Evolutionary conservation across 768 basidiomycete genomes (phyloP), one percentile per base, ranked within the genome.

Genomic region (Neoboletus magnificus): DNA sequence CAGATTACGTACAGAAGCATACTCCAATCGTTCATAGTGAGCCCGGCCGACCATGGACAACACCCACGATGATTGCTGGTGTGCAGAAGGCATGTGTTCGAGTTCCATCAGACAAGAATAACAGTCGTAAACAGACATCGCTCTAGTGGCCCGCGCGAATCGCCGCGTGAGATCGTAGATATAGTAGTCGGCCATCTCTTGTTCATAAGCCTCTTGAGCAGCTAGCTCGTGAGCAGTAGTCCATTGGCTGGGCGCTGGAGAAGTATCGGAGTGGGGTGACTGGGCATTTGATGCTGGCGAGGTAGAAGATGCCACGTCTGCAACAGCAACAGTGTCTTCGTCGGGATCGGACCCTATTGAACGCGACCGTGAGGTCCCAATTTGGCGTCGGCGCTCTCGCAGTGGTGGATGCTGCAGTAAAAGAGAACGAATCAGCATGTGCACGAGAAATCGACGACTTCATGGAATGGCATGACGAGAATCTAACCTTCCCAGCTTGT

Each of bases 21-120:
- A 98, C 66, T 98, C 88, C 57, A 88, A 82, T 70, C 83, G 80
- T 72, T 98, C 97, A 71, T 93, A 97, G 67, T 92, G 87, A 48
- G 91, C 91, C 70, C 85, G 84, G 13, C 90, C 97, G 15, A 89
- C 80, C 79, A 95, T 83, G 18, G 86, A 83, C 64, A 94, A 76
- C 42, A 91, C 88, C 78, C 83, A 88, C 50, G 88, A 79, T 37
- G 87, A 87, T 53, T 82, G 76, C 67, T 89, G 86, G 55, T 96
- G 86, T 49, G 78, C 78, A 54, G 77, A 73, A 29, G 93, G 91
- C 59, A 99, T 74, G 63, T 79, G 77, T 67, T 90, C 88, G 44
- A 98, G 75, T 67, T 89, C 87, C 41, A 82, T 80, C 39, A 97
- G 69, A 68, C 89, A 91, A 65, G 78, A 77, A 62, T 80, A 79